Conservation (phyloP, 495 filamentous ascomycete genomes). For the Aspergillus coremiiformis region DNA sequence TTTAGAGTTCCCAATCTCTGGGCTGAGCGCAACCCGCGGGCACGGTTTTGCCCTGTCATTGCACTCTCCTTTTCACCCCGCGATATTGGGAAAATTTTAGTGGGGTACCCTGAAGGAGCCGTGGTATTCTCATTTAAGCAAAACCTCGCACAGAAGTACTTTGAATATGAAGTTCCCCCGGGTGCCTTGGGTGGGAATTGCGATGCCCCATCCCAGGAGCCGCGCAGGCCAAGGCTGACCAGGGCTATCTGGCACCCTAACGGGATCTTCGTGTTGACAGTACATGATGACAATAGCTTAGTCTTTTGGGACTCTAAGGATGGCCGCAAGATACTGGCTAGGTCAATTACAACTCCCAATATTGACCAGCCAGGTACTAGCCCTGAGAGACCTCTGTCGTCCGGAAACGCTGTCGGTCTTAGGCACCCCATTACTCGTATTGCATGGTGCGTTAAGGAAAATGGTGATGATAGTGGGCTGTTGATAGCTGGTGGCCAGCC, state of each 20-base stretch:
- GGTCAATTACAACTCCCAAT: conserved; percentile 66
- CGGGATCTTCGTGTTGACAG: conserved; percentile 80
- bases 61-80: conserved; percentile 78
- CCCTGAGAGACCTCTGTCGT: conserved; percentile 32
- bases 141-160: conserved; percentile 64
- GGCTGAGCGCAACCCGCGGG: conserved; percentile 54
- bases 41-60: conserved; percentile 54
- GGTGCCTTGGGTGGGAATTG: conserved; percentile 84
- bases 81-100: conserved; percentile 85
- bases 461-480: conserved; percentile 87
- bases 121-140: conserved; percentile 91
- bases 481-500: conserved; percentile 75
- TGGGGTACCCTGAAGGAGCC: conserved; percentile 80
- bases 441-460: conserved; percentile 84
- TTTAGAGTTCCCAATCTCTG: conserved; percentile 83
- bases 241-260: conserved; percentile 92
- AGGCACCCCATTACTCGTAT: conserved; percentile 68
- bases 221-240: conserved; percentile 61
- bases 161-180: conserved; percentile 71
- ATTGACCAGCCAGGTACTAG: conserved; percentile 54
- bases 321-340: conserved; percentile 73
- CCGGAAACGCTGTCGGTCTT: conserved; percentile 41
- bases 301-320: conserved; percentile 95
- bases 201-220: conserved; percentile 42
- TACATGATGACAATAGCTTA: conserved; percentile 81